A percentile compares a stretch with the other conserved stretches of the same genome.
These are phyloP conservation scores for Acacia acuminata DNA, from an alignment of 306 rosid species.

Conservation along the genomic window DNA sequence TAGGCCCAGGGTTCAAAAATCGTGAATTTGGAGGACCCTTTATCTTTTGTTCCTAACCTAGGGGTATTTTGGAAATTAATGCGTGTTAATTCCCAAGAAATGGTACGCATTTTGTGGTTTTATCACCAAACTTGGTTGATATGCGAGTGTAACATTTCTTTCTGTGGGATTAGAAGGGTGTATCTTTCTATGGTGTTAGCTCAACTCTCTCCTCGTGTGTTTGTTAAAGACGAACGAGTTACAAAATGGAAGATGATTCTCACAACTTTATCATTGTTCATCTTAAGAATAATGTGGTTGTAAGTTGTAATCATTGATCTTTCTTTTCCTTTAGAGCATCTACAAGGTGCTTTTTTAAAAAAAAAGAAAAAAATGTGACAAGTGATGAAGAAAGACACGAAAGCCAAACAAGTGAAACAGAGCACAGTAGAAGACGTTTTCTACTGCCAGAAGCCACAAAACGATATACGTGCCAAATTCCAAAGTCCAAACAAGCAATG, in stretches of 20 bases:
- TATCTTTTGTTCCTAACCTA: neutral
- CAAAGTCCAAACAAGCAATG: neutral
- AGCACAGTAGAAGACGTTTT: neutral
- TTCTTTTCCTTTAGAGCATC: neutral
- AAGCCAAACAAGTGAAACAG: neutral
- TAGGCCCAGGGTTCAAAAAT: conserved; percentile 49
- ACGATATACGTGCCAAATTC: no score
- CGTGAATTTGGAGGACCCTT: conserved; percentile 20
- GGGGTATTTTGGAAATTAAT: conserved; percentile 6
- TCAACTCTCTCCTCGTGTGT: neutral
- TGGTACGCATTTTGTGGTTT: conserved; percentile 17
- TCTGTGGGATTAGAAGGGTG: neutral
- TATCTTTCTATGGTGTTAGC: neutral
- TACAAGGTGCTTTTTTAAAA: neutral
- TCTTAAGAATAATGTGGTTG: neutral
- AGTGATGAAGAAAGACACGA: neutral
- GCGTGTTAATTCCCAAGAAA: conserved; percentile 18
- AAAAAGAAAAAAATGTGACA: neutral
- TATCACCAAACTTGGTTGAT: neutral
- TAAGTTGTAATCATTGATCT: neutral
- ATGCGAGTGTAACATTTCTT: neutral
- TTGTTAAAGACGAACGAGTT: neutral
- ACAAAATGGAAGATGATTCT: neutral
- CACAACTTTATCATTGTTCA: neutral
- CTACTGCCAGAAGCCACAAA: neutral